Percentiles rank a stretch among this genome's conserved stretches.
These are phyloP conservation scores for Jimgerdemannia lactiflua DNA, from an alignment of 192 early-diverging fungal genomes.

Conservation along the genomic window DNA sequence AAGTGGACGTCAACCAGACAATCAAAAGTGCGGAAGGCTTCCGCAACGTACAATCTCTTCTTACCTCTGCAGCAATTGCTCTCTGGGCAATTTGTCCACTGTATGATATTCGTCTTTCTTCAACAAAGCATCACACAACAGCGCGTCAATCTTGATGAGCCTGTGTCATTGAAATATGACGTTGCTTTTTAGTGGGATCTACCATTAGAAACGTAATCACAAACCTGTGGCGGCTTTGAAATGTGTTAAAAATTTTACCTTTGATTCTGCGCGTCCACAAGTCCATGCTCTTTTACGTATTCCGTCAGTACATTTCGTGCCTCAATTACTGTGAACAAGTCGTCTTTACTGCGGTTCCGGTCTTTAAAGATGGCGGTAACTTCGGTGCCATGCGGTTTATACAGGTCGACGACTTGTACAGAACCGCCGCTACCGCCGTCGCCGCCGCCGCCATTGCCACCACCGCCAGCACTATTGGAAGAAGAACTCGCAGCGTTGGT, in stretches of 20 bases:
- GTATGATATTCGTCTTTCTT: conserved; percentile 65
- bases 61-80: conserved; percentile 48
- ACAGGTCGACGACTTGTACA: conserved; percentile 50
- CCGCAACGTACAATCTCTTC: neutral
- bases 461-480: neutral
- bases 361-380: conserved; percentile 50
- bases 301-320: conserved; percentile 53
- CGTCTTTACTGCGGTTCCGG: conserved; percentile 41
- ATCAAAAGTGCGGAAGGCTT: no score
- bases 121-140: conserved; percentile 63
- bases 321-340: conserved; percentile 56
- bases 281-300: conserved; percentile 59
- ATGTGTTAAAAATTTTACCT: conserved; percentile 5
- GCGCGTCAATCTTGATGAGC: conserved; percentile 59
- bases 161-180: neutral
- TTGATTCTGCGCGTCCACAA: conserved; percentile 55
- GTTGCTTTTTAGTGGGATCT: neutral
- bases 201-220: neutral
- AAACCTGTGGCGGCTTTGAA: neutral
- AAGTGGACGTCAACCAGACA: no score
- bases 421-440: conserved; percentile 2
- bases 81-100: conserved; percentile 49
- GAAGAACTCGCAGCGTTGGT: neutral
- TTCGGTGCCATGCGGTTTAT: conserved; percentile 46
- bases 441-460: conserved; percentile 3